These are phyloP conservation scores for Tephrocybe sp. DNA, from an alignment of 768 basidiomycete genomes.

Conservation along the genomic window DNA sequence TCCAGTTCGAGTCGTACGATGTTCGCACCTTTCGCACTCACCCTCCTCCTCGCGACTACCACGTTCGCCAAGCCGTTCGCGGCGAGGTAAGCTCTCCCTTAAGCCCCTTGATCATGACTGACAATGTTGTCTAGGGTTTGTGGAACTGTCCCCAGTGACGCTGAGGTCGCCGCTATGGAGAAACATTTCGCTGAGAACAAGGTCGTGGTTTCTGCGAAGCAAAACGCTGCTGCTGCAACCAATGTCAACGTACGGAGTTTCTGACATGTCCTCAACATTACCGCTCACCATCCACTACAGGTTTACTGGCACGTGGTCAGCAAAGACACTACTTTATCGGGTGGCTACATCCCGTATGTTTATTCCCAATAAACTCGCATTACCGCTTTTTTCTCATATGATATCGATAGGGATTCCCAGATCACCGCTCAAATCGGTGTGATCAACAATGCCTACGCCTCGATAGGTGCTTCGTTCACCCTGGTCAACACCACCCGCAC, in stretches of 20 bases:
- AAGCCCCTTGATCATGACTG: background rate
- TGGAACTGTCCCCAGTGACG: slow-evolving; percentile 37
- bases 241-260: slow-evolving; percentile 19
- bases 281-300: slow-evolving; percentile 11
- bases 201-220: slow-evolving; percentile 22
- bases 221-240: slow-evolving; percentile 5
- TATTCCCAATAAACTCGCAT: background rate
- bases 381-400: background rate
- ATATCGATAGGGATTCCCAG: slow-evolving; percentile 33
- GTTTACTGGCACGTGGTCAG: slow-evolving; percentile 42
- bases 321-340: slow-evolving; percentile 27
- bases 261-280: background rate
- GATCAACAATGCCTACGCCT: slow-evolving; percentile 42
- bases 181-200: slow-evolving; percentile 42
- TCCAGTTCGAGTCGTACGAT: slow-evolving; percentile 18
- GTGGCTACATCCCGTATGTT: slow-evolving; percentile 44
- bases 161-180: slow-evolving; percentile 34
- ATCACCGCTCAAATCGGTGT: slow-evolving; percentile 34
- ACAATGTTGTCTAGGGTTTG: slow-evolving; percentile 29
- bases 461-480: slow-evolving; percentile 35
- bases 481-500: slow-evolving; percentile 45
- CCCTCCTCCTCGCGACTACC: slow-evolving; percentile 27
- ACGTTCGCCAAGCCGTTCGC: slow-evolving; percentile 30
- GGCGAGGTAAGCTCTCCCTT: slow-evolving; percentile 14
- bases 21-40: slow-evolving; percentile 26